Base-by-base conservation (phyloP, 2,329 filamentous ascomycete species). In the Hypoxylon sp. region DNA sequence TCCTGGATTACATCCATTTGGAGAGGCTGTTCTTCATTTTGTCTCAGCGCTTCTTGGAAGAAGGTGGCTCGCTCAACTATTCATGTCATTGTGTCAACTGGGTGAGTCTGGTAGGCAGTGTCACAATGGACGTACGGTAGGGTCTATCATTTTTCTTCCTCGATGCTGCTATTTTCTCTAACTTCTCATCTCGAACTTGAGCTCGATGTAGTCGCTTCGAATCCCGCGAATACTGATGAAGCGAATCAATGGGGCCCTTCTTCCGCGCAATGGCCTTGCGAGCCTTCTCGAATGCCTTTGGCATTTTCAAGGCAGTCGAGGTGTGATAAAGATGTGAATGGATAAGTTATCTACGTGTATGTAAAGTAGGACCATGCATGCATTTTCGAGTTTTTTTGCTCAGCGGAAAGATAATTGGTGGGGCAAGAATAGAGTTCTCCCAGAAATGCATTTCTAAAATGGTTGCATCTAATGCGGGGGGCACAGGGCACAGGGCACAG, bases 191-290 rank as follows among this genome's bases (percentile, higher is more conserved):
- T 79, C 96, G 87, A 70, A 90, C 87, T 68, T 89, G 88, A 19
- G 96, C 96, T 74, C 90, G 88, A 78, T 93, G 91, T 69, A 98
- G 83, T 56, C 93, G 88, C 76, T 91, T 88, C 2, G 94, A 92
- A 83, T 98, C 93, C 72, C 96, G 87, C 67, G 94, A 97, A 78
- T 93, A 93, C 80, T 94, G 91, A 77, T 98, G 95, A 21, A 98
- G 85, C 11, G 91, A 86, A 30, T 90, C 90, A 50, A 93, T 86
- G 41, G 89, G 89, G 19, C 89, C 89, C 71, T 89, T 89, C 86
- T 98, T 98, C 83, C 97, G 97, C 34, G 89, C 84, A 71, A 98
- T 95, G 71, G 93, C 89, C 82, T 98, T 98, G 69, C 92, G 89
- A 19, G 96, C 92, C 79, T 98, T 98, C 70, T 89, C 83, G 5